A percentile compares a stretch with the other conserved stretches of the same genome.
These are phyloP conservation scores for Suhomyces canberraensis DNA, from an alignment of 805 yeast genomes.

Conservation along the genomic window DNA sequence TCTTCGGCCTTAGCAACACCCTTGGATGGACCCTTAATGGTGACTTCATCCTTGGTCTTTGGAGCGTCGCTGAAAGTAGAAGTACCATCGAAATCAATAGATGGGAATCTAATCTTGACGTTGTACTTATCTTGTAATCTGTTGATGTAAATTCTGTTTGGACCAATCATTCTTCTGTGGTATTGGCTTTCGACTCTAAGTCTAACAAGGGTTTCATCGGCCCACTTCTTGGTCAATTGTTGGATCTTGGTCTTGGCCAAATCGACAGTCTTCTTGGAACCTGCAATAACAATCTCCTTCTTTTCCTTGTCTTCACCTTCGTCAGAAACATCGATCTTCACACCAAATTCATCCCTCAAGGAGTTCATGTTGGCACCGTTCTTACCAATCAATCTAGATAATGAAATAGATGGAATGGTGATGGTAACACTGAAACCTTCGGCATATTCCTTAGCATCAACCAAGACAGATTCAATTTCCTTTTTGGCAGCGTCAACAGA, in stretches of 20 bases:
- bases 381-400: slow-evolving; percentile 86
- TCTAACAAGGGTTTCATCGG: slow-evolving; percentile 70
- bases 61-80: slow-evolving; percentile 32
- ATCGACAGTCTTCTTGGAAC: slow-evolving; percentile 74
- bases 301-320: slow-evolving; percentile 29
- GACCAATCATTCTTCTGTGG: slow-evolving; percentile 82
- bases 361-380: slow-evolving; percentile 73
- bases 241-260: slow-evolving; percentile 61
- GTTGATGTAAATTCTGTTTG: slow-evolving; percentile 73
- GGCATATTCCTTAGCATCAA: slow-evolving; percentile 52
- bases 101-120: slow-evolving; percentile 76
- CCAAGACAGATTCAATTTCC: slow-evolving; percentile 53
- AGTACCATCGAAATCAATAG: slow-evolving; percentile 31
- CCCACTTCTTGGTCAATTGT: slow-evolving; percentile 66
- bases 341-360: slow-evolving; percentile 70
- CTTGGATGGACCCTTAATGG: slow-evolving; percentile 83
- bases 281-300: slow-evolving; percentile 60
- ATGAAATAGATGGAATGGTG: slow-evolving; percentile 60
- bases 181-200: slow-evolving; percentile 70
- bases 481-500: slow-evolving; percentile 55
- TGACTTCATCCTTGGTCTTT: slow-evolving; percentile 56
- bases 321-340: slow-evolving; percentile 63
- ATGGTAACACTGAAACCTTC: slow-evolving; percentile 46
- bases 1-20: slow-evolving; percentile 81
- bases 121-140: slow-evolving; percentile 85